Evolutionary conservation across 805 yeast species (phyloP), one percentile per base, ranked within the genome.

Genomic region (Priceomyces medius): DNA sequence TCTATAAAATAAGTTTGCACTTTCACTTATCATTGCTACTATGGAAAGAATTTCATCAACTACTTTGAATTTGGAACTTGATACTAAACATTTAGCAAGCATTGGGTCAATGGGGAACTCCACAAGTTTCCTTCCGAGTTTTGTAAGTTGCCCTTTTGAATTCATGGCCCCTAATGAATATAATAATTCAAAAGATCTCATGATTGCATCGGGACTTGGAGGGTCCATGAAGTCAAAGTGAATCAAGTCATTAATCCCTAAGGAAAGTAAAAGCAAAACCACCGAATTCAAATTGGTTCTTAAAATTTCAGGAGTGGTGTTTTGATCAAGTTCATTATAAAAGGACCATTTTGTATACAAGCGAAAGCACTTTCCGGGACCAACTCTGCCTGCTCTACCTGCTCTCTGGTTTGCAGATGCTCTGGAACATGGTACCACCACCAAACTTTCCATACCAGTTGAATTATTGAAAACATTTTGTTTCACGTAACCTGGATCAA

Each of bases 51-150:
- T 73, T 46, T 87, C 93, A 2, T 74, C 74, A 2, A 83, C 72
- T 37, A 95, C 89, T 1, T 76, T 69, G 38, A 71, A 72, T 10
- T 72, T 72, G 0, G 77, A 78, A 37, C 95, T 81, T 1, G 80
- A 66, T 9, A 91, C 60, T 23, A 93, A 58, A 5, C 83, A 80
- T 57, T 86, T 88, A 6, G 97, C 83, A 53, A 89, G 73, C 73
- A 87, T 87, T 3, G 97, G 97, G 50, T 88, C 95, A 47, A 90
- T 76, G 0, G 99, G 99, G 51, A 90, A 87, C 44, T 83, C 88
- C 1, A 96, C 84, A 97, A 93, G 90, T 46, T 79, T 77, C 32
- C 84, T 64, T 0, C 99, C 99, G 1, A 81, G 56, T 35, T 77
- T 69, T 0, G 98, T 91, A 29, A 93, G 66, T 38, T 77, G 73